Evolutionary conservation across 805 yeast genomes (phyloP).

Genomic region (Kuraishia floccosa): DNA sequence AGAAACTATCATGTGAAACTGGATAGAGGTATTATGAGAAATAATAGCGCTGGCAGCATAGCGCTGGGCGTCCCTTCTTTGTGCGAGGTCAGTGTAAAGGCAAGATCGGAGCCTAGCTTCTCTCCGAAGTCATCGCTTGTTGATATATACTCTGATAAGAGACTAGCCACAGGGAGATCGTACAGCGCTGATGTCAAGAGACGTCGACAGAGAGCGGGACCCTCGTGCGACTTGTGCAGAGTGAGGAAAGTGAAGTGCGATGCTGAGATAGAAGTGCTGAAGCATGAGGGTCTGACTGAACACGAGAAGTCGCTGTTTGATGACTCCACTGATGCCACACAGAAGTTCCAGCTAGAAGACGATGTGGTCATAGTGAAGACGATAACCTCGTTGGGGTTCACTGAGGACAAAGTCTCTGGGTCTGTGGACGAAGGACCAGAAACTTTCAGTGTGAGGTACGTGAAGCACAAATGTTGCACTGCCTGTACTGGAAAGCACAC

Average conservation of each 20-base stretch:
- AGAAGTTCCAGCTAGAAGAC: neutral
- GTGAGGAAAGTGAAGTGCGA: conserved; percentile 63
- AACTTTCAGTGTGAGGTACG: conserved; percentile 10
- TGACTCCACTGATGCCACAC: neutral
- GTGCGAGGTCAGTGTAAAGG: too few species aligned
- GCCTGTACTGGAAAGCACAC: conserved; percentile 37
- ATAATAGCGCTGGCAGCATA: neutral
- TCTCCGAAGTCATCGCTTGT: neutral
- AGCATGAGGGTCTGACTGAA: conserved; percentile 1
- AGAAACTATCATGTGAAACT: neutral
- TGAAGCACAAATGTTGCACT: conserved; percentile 43
- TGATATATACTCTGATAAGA: neutral
- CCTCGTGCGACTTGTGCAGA: conserved; percentile 65
- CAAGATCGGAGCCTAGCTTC: too few species aligned
- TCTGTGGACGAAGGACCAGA: conserved; percentile 8
- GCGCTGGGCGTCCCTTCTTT: too few species aligned
- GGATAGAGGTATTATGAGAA: neutral
- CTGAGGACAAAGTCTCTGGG: too few species aligned
- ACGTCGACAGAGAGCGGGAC: conserved; percentile 58
- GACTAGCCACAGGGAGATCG: neutral
- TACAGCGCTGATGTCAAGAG: too few species aligned
- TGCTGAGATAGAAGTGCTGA: conserved; percentile 31
- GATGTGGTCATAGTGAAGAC: conserved; percentile 3
- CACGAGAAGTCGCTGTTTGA: conserved; percentile 1
- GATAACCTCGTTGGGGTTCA: too few species aligned